Conservation (phyloP, 2,329 filamentous ascomycete species). For the Xylariaceae sp. region DNA sequence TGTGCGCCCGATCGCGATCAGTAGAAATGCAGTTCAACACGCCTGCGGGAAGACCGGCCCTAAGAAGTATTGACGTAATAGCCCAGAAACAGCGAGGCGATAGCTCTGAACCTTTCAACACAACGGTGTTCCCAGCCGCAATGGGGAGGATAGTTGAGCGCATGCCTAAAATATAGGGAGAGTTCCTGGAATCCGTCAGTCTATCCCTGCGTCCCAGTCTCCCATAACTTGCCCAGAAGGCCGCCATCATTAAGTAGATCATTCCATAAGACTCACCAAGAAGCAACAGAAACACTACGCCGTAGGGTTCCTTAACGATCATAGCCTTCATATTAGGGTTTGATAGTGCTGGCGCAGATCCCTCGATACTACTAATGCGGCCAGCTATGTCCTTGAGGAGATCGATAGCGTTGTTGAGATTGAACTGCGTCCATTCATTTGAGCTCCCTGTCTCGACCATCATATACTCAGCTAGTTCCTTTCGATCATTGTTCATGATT, state of each 20-base stretch:
- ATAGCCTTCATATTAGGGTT: conserved; percentile 63
- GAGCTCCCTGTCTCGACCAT: conserved; percentile 52
- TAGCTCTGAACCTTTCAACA: conserved; percentile 74
- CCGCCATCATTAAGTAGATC: not conserved
- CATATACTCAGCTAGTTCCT: conserved; percentile 68
- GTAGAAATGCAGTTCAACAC: conserved; percentile 74
- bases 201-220: not conserved
- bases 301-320: conserved; percentile 76
- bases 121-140: conserved; percentile 75
- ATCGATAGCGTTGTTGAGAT: conserved; percentile 44
- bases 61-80: conserved; percentile 67
- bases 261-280: conserved; percentile 63
- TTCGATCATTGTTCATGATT: conserved; percentile 63
- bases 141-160: conserved; percentile 67
- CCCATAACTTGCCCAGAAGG: not conserved
- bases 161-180: conserved; percentile 60
- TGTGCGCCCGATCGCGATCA: conserved; percentile 68
- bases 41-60: conserved; percentile 78
- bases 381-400: conserved; percentile 51
- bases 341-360: conserved; percentile 40
- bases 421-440: conserved; percentile 49
- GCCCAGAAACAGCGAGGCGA: conserved; percentile 68
- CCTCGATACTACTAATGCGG: conserved; percentile 44
- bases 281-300: conserved; percentile 80
- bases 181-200: conserved; percentile 50